Evolutionary conservation across 352 stramenopile genomes (phyloP), one percentile per base, ranked within the genome.

Genomic region (Globisporangium paddicum): DNA sequence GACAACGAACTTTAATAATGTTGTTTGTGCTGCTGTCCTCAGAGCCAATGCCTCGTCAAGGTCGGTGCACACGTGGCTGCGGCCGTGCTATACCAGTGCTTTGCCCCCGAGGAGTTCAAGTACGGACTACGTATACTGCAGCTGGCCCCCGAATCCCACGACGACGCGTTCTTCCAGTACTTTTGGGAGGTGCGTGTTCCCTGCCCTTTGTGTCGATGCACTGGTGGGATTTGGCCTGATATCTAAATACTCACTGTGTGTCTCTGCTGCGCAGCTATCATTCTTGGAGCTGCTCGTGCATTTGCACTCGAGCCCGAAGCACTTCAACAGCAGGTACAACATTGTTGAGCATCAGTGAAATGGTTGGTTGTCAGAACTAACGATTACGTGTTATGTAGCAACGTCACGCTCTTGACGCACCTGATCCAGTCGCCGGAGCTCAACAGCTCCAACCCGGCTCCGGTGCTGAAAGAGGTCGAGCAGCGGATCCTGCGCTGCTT

Each of bases 11-110:
- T n/a, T n/a, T n/a, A n/a, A n/a, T n/a, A n/a, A n/a, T n/a, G n/a
- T n/a, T n/a, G n/a, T n/a, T n/a, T n/a, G 41, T 40, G 18, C 5
- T 53, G 16, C 0, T 18, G 5, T 40, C 26, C 46, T n/a, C 64
- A 92, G 80, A 93, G 79, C 48, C 80, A 92, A 69, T 94, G 85
- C 60, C 77, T 94, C 11, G 72, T 92, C 35, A 90, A 94, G 69
- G 62, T 89, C 28, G 80, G 81, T n/a, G 79, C 80, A n/a, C 79
- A 88, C 38, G 79, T 87, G 37, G 79, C 85, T 38, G 85, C 85
- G n/a, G 80, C 85, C 16, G 82, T 94, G 57, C 65, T 94, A 14
- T 94, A 94, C 61, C 85, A 94, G 62, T 91, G 75, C 55, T 92
- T 94, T 69, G 67, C 79, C 25, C 63, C 73, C 8, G 85, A 94